These are phyloP conservation scores for Domatiomyces globalis DNA, from an alignment of 2,329 filamentous ascomycete species.

Conservation along the genomic window DNA sequence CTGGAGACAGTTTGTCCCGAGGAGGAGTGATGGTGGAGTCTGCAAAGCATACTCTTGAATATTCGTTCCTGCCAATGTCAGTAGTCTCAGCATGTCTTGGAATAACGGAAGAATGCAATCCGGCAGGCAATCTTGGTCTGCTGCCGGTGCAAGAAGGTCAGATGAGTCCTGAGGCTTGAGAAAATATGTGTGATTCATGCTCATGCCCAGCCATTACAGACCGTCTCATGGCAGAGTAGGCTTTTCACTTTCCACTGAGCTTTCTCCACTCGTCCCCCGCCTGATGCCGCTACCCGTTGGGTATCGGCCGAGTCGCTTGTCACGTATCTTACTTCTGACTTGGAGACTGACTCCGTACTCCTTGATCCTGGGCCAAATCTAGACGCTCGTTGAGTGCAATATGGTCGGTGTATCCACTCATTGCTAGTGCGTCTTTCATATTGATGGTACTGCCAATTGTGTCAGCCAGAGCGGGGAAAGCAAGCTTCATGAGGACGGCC, in stretches of 20 bases:
- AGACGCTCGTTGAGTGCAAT: slow-evolving; percentile 19
- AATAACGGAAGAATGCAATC: background rate
- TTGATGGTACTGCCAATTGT: slow-evolving; percentile 9
- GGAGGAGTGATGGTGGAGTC: background rate
- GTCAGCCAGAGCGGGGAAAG: slow-evolving; percentile 13
- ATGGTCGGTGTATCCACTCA: slow-evolving; percentile 19
- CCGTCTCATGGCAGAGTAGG: background rate
- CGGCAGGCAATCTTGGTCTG: background rate
- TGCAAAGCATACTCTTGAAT: background rate
- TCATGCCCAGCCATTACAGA: background rate
- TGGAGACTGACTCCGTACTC: background rate
- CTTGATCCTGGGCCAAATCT: background rate
- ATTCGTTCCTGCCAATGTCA: background rate
- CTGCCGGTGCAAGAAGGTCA: background rate
- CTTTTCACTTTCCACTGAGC: background rate
- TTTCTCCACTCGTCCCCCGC: background rate
- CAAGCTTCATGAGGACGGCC: slow-evolving; percentile 9
- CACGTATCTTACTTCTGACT: background rate
- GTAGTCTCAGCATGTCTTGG: background rate
- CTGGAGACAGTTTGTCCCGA: background rate
- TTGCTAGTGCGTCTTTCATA: slow-evolving; percentile 7
- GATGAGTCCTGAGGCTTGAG: background rate
- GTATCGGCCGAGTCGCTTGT: background rate
- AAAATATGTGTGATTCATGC: background rate
- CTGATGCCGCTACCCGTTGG: background rate